phyloP scores from a whole-genome alignment of 768 basidiomycete genomes.

The Macrocybe gigantea region DNA sequence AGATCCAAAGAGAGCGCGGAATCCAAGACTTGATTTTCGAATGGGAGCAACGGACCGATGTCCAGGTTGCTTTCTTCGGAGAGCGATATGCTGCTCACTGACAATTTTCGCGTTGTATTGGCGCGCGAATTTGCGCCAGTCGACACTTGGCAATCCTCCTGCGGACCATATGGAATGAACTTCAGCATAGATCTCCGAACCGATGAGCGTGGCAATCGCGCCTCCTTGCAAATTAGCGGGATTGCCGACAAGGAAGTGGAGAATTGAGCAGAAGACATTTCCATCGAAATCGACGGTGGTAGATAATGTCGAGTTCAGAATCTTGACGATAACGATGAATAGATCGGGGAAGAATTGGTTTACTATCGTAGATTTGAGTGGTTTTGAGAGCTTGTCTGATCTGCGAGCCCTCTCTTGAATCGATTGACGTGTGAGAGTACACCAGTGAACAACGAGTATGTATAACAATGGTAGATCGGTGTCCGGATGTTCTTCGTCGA shows the following conservation, averaged over 20 bases:
- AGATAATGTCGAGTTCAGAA: conserved; percentile 12
- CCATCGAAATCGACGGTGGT: conserved; percentile 46
- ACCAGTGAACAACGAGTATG: conserved; percentile 18
- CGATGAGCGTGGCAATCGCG: neutral
- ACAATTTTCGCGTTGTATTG: too few species aligned
- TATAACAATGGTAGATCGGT: conserved; percentile 7
- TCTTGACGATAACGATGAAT: conserved; percentile 23
- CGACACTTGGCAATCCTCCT: too few species aligned
- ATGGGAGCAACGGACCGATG: conserved; percentile 25
- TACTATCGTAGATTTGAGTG: conserved; percentile 25
- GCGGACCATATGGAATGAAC: neutral
- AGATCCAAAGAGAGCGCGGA: conserved; percentile 15
- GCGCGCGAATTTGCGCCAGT: too few species aligned
- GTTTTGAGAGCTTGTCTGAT: conserved; percentile 15
- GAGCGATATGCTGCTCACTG: conserved; percentile 4
- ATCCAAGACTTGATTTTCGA: conserved; percentile 28
- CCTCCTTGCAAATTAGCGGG: conserved; percentile 1
- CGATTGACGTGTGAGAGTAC: conserved; percentile 31
- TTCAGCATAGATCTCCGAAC: neutral
- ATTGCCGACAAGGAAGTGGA: conserved; percentile 28
- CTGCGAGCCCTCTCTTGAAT: conserved; percentile 34
- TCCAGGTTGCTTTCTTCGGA: conserved; percentile 5
- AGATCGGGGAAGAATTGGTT: conserved; percentile 34
- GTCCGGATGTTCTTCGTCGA: too few species aligned
- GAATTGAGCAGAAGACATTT: conserved; percentile 39